These are phyloP conservation scores for Volutella citrinella DNA, from an alignment of 2,329 filamentous ascomycete genomes.

Conservation along the genomic window DNA sequence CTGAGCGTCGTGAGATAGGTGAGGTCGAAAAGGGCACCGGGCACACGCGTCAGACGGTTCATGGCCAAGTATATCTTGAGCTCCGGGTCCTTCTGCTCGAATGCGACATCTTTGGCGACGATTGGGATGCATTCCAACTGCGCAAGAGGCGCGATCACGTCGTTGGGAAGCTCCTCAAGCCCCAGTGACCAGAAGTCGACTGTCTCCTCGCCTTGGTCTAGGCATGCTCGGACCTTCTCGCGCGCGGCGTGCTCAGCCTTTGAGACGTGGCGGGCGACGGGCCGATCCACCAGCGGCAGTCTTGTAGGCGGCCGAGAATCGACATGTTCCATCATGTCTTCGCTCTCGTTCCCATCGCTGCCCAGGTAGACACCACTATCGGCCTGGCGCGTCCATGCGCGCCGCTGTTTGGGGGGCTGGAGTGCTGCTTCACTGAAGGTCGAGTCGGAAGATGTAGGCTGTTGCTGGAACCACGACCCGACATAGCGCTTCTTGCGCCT, in stretches of 20 bases:
- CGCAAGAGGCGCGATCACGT: constrained; percentile 54
- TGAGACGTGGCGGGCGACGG: constrained; percentile 29
- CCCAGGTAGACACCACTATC: constrained; percentile 71
- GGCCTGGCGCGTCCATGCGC: constrained; percentile 54
- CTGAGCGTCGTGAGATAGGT: constrained; percentile 62
- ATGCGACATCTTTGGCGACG: constrained; percentile 55
- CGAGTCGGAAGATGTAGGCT: constrained; percentile 49
- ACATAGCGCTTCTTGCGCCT: constrained; percentile 60
- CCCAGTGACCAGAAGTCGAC: constrained; percentile 60
- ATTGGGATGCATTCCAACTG: constrained; percentile 53
- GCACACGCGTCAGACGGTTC: constrained; percentile 56
- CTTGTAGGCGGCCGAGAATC: constrained; percentile 31
- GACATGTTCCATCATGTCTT: constrained; percentile 34
- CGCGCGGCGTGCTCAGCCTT: constrained; percentile 44
- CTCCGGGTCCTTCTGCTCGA: constrained; percentile 55
- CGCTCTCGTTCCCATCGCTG: constrained; percentile 52
- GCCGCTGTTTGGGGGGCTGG: constrained; percentile 40
- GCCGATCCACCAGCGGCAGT: constrained; percentile 36
- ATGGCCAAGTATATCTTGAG: constrained; percentile 60
- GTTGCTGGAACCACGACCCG: constrained; percentile 67
- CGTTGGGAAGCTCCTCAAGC: constrained; percentile 53
- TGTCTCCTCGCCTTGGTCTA: constrained; percentile 57
- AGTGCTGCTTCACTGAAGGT: constrained; percentile 37
- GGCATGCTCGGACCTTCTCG: constrained; percentile 46
- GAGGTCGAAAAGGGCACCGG: constrained; percentile 59